Evolutionary conservation across 768 basidiomycete species (phyloP).

Genomic region (Mycena polygramma): DNA sequence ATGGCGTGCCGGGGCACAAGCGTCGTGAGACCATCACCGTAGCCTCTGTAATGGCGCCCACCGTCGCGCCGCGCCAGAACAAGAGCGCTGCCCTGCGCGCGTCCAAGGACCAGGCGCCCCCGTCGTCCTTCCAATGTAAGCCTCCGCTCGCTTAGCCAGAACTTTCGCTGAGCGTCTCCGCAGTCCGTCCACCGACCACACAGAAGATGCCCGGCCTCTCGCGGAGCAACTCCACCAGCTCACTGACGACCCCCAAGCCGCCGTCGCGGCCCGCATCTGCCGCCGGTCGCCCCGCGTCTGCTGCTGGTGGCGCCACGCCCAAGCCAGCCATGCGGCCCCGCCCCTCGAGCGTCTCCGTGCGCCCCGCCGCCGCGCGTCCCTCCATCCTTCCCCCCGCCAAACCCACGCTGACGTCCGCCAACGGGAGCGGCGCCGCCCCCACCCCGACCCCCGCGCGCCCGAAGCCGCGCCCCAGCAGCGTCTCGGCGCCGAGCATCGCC

Average conservation of each 20-base stretch:
- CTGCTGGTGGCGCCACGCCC: conserved; percentile 44
- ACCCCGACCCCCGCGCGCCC: conserved; percentile 45
- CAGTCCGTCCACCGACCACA: conserved; percentile 63
- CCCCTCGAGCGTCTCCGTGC: conserved; percentile 38
- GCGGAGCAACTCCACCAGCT: conserved; percentile 58
- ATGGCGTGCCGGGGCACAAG: conserved; percentile 89
- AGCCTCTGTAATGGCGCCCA: conserved; percentile 73
- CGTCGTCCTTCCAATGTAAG: conserved; percentile 81
- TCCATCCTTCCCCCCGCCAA: conserved; percentile 40
- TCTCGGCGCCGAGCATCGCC: conserved; percentile 69
- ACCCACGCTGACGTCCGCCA: conserved; percentile 34
- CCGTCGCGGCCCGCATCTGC: conserved; percentile 60
- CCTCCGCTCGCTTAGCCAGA: neutral
- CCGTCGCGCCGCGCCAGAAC: conserved; percentile 79
- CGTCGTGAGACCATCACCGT: conserved; percentile 81
- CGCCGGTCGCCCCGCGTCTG: conserved; percentile 61
- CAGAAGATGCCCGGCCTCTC: conserved; percentile 60
- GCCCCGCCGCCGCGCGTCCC: conserved; percentile 35
- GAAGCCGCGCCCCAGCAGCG: conserved; percentile 69
- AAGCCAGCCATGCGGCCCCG: conserved; percentile 27
- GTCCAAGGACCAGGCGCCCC: conserved; percentile 71
- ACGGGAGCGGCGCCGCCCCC: conserved; percentile 26
- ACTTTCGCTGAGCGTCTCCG: neutral
- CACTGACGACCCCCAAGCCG: conserved; percentile 42
- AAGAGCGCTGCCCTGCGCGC: conserved; percentile 80